phyloP scores from a whole-genome alignment of 257 asterid species.

The Nicotiana undulata region DNA sequence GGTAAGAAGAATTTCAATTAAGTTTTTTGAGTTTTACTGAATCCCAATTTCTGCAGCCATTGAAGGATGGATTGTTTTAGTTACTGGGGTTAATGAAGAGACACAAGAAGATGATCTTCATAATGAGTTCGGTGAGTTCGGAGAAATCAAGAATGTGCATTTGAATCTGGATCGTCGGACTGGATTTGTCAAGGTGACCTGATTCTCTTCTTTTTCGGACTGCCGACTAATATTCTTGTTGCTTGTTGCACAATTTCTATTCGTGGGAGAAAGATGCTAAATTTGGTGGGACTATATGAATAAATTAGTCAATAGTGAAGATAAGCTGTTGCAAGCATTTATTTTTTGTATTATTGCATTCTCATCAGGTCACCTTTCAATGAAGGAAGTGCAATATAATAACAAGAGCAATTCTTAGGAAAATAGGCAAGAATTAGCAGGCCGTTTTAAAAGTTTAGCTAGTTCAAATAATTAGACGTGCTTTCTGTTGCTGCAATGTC shows the following conservation, averaged over 20 bases:
- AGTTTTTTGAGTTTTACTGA: not conserved
- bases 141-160: slow-evolving; percentile 86
- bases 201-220: not conserved
- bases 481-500: not conserved
- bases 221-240: not conserved
- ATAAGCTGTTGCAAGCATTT: not conserved
- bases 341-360: not conserved
- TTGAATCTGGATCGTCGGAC: slow-evolving; percentile 94
- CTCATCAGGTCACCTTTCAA: not conserved
- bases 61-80: slow-evolving; percentile 98
- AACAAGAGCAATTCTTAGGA: not conserved
- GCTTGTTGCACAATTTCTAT: not conserved
- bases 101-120: slow-evolving; percentile 91
- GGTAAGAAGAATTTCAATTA: not conserved
- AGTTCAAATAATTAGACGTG: not conserved
- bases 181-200: slow-evolving; percentile 83
- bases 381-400: not conserved
- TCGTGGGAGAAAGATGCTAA: not conserved
- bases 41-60: slow-evolving; percentile 49
- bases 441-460: not conserved
- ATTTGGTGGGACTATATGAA: not conserved
- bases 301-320: not conserved
- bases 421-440: not conserved
- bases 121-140: slow-evolving; percentile 69
- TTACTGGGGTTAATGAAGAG: slow-evolving; percentile 94